Conservation (phyloP, 192 early-diverging fungal genomes). For the Umbelopsis ramanniana region DNA sequence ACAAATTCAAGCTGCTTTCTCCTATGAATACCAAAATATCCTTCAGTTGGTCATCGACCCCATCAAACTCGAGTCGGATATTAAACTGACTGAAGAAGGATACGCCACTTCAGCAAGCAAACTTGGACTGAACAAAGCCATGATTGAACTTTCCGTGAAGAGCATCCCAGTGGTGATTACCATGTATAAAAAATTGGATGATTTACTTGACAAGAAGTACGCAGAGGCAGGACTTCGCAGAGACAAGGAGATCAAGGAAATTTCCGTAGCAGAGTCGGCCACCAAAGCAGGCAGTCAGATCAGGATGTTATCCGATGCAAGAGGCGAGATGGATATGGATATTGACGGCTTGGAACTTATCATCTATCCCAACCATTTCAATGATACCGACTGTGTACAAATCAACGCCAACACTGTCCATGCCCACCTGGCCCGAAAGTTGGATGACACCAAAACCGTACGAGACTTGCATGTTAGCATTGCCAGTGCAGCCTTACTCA, state of each 20-base stretch:
- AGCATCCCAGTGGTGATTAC: slow-evolving; percentile 65
- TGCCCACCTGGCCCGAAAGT: slow-evolving; percentile 2
- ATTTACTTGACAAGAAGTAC: slow-evolving; percentile 61
- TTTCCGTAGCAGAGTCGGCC: not conserved
- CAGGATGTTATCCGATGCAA: not conserved
- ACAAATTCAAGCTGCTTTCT: slow-evolving; percentile 56
- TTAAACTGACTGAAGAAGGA: slow-evolving; percentile 54
- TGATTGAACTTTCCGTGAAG: slow-evolving; percentile 36
- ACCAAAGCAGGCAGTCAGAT: not conserved
- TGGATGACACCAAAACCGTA: slow-evolving; percentile 18
- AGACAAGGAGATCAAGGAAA: not conserved
- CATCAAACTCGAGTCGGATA: slow-evolving; percentile 30
- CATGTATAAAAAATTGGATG: slow-evolving; percentile 48
- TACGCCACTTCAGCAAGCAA: slow-evolving; percentile 22
- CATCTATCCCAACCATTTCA: slow-evolving; percentile 51
- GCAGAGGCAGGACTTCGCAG: slow-evolving; percentile 26
- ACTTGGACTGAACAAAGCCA: slow-evolving; percentile 5
- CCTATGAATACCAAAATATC: slow-evolving; percentile 81
- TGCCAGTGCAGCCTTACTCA: slow-evolving; percentile 35
- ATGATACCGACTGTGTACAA: slow-evolving; percentile 50
- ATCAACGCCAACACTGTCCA: slow-evolving; percentile 30
- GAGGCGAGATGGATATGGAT: slow-evolving; percentile 29
- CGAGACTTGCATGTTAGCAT: slow-evolving; percentile 36
- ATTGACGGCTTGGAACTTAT: slow-evolving; percentile 33
- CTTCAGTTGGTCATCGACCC: slow-evolving; percentile 64